A percentile compares a stretch with the other conserved stretches of the same genome.
These are phyloP conservation scores for Odontarrhena argentea DNA, from an alignment of 345 rosid species.

Conservation along the genomic window DNA sequence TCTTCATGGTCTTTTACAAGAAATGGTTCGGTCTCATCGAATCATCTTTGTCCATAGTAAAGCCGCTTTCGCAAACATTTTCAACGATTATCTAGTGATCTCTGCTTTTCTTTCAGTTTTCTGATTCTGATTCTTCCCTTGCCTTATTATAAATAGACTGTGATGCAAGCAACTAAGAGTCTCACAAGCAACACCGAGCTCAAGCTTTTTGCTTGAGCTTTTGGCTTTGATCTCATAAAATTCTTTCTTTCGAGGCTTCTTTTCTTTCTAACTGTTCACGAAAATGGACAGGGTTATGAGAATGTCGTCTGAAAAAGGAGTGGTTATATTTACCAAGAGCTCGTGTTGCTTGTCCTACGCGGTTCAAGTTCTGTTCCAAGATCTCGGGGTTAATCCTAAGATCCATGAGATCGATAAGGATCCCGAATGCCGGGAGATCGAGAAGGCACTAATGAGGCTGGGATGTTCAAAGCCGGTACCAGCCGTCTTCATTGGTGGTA, in stretches of 20 bases:
- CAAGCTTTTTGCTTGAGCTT: not conserved
- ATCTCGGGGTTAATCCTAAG: constrained; percentile 62
- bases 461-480: constrained; percentile 70
- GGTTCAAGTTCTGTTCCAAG: constrained; percentile 66
- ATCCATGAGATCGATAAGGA: constrained; percentile 72
- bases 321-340: constrained; percentile 79
- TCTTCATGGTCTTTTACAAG: constrained; percentile 16
- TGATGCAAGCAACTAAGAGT: constrained; percentile 6
- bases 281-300: constrained; percentile 63
- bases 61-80: constrained; percentile 23
- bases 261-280: constrained; percentile 4
- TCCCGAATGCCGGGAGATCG: constrained; percentile 69
- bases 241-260: not conserved
- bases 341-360: constrained; percentile 79
- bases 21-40: constrained; percentile 36
- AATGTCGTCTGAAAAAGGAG: constrained; percentile 61
- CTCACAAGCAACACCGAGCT: constrained; percentile 24
- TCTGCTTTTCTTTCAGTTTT: not conserved
- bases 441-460: constrained; percentile 69
- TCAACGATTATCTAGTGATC: constrained; percentile 23
- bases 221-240: not conserved
- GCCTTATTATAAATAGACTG: constrained; percentile 29
- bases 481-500: constrained; percentile 76
- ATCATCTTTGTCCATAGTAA: constrained; percentile 14
- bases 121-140: constrained; percentile 34